Evolutionary conservation across 331 rosid species (phyloP).

Genomic region (Phaseolus coccineus): DNA sequence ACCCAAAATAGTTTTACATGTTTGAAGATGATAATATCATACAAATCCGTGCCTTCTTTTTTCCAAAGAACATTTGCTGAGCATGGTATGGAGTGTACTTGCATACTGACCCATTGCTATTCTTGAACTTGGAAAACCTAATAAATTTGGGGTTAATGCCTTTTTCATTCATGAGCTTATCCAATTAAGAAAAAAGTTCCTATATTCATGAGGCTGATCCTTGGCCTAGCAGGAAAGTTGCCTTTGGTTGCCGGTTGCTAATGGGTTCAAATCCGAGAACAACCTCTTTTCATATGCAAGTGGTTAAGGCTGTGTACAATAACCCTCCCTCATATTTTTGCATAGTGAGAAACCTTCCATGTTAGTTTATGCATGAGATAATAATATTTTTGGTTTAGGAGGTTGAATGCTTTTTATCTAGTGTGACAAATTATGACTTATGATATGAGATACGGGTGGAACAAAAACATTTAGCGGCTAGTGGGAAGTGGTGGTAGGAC

Average conservation of each 20-base stretch:
- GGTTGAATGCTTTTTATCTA: conserved; percentile 19
- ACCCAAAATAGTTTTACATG: background rate
- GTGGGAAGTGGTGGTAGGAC: conserved; percentile 14
- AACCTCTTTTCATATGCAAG: too few relatives aligned
- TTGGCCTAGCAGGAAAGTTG: too few relatives aligned
- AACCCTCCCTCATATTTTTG: too few relatives aligned
- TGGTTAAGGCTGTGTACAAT: too few relatives aligned
- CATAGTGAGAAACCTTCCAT: too few relatives aligned
- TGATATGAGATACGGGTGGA: conserved; percentile 7
- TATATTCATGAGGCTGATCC: background rate
- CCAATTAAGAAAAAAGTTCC: background rate
- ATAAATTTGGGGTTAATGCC: background rate
- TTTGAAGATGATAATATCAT: conserved; percentile 18
- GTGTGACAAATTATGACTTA: background rate
- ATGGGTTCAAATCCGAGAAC: too few relatives aligned
- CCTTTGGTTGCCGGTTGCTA: too few relatives aligned
- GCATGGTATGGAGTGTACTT: background rate
- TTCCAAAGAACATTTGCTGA: background rate
- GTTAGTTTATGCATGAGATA: background rate
- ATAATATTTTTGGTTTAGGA: background rate
- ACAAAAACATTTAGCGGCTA: background rate
- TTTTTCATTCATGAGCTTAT: background rate
- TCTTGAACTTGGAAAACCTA: background rate
- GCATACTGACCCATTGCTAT: background rate
- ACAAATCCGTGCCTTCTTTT: conserved; percentile 6